Evolutionary conservation across 805 yeast species (phyloP).

Genomic region (Yamadazyma nakazawae): DNA sequence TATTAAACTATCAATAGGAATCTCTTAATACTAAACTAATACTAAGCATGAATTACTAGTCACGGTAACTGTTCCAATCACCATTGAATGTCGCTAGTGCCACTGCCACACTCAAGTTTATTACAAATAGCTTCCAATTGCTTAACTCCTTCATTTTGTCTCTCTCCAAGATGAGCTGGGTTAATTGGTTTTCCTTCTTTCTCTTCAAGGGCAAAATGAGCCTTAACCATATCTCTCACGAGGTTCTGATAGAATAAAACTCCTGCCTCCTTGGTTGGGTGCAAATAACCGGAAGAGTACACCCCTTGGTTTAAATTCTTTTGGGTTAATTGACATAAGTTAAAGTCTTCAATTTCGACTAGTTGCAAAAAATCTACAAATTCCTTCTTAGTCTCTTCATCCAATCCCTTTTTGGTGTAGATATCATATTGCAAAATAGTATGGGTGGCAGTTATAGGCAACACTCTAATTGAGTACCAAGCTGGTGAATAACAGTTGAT

Average conservation of each 20-base stretch:
- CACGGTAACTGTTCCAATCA: too few species aligned
- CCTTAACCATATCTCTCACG: conserved; percentile 56
- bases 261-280: conserved; percentile 57
- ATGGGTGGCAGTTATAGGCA: conserved; percentile 51
- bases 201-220: conserved; percentile 47
- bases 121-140: conserved; percentile 51
- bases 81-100: neutral
- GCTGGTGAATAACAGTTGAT: conserved; percentile 65
- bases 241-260: conserved; percentile 55
- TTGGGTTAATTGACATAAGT: conserved; percentile 57
- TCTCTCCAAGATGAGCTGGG: conserved; percentile 48
- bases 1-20: too few species aligned
- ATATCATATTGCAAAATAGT: conserved; percentile 60
- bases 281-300: conserved; percentile 56
- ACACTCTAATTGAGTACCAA: conserved; percentile 59
- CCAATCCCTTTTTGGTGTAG: conserved; percentile 57
- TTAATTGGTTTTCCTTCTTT: conserved; percentile 45
- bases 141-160: conserved; percentile 38
- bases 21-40: too few species aligned
- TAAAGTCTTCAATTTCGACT: conserved; percentile 53
- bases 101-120: conserved; percentile 45
- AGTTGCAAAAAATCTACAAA: conserved; percentile 61
- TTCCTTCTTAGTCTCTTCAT: conserved; percentile 51
- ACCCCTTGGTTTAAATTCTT: conserved; percentile 60
- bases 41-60: too few species aligned